phyloP scores from a whole-genome alignment of 2,329 filamentous ascomycete species.

The Monosporascus sp. region DNA sequence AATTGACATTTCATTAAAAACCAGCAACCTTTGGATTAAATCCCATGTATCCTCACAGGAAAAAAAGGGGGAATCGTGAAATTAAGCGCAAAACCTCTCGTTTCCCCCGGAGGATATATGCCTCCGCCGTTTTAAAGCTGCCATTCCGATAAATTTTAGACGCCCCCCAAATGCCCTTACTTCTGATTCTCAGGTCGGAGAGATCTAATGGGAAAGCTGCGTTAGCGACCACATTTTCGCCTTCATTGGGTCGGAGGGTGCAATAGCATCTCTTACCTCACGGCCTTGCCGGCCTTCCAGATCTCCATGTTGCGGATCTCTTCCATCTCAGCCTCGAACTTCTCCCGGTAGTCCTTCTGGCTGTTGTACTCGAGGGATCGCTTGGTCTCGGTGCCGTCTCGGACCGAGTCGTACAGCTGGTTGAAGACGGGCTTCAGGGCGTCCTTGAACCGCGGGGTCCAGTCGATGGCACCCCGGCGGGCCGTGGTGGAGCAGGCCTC shows the following conservation, averaged over 20 bases:
- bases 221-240: conserved; percentile 12
- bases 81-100: conserved; percentile 29
- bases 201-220: conserved; percentile 39
- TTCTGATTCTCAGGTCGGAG: conserved; percentile 86
- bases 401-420: conserved; percentile 89
- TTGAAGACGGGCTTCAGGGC: conserved; percentile 99
- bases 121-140: conserved; percentile 14
- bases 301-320: conserved; percentile 98
- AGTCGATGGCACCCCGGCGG: conserved; percentile 97
- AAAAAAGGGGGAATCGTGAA: conserved; percentile 27
- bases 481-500: conserved; percentile 98
- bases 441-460: conserved; percentile 95
- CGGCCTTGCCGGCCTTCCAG: conserved; percentile 97
- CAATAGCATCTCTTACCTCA: conserved; percentile 55
- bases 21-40: conserved; percentile 9
- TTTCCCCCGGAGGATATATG: conserved; percentile 17
- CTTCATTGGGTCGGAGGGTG: not conserved
- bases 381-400: conserved; percentile 89
- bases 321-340: conserved; percentile 97
- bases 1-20: conserved; percentile 11
- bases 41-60: conserved; percentile 10
- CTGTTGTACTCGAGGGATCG: conserved; percentile 96
- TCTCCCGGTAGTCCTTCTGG: conserved; percentile 91
- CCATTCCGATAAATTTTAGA: conserved; percentile 16
- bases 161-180: conserved; percentile 38